A percentile compares a stretch with the other conserved stretches of the same genome.
Conservation (phyloP, 2,329 filamentous ascomycete species). For the Penicillium thymicola region DNA sequence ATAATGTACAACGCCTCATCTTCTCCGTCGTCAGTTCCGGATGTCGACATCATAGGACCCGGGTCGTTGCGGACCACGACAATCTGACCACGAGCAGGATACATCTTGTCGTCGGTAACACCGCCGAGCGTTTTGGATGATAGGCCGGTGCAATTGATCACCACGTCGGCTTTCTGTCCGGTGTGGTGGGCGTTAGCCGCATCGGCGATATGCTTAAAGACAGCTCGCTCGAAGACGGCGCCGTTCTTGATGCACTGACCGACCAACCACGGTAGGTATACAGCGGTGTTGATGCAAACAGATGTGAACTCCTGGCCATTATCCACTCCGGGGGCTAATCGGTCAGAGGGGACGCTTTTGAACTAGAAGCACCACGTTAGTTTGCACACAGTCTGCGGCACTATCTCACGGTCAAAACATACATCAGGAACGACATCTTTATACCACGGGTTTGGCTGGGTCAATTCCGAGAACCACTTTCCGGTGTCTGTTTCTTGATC, state of each 20-base stretch:
- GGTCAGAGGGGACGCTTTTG: slow-evolving; percentile 54
- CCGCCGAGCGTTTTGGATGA: slow-evolving; percentile 73
- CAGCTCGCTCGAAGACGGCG: slow-evolving; percentile 62
- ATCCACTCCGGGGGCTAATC: slow-evolving; percentile 64
- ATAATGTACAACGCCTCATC: slow-evolving; percentile 78
- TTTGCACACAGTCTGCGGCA: background rate
- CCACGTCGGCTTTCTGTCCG: slow-evolving; percentile 58
- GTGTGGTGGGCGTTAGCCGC: slow-evolving; percentile 60
- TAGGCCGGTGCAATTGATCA: slow-evolving; percentile 84
- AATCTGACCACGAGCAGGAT: slow-evolving; percentile 77
- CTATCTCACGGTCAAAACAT: slow-evolving; percentile 19
- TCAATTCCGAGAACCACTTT: slow-evolving; percentile 64
- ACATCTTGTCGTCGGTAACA: slow-evolving; percentile 69
- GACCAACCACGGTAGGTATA: slow-evolving; percentile 84
- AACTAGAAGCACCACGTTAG: slow-evolving; percentile 46
- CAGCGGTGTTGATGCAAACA: slow-evolving; percentile 83
- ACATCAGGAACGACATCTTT: slow-evolving; percentile 67
- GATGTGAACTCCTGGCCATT: slow-evolving; percentile 75
- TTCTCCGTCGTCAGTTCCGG: slow-evolving; percentile 68
- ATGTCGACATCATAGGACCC: slow-evolving; percentile 65
- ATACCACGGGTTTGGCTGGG: slow-evolving; percentile 70
- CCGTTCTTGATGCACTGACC: slow-evolving; percentile 74
- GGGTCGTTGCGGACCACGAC: slow-evolving; percentile 79
- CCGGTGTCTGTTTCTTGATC: slow-evolving; percentile 56
- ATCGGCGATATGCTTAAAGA: slow-evolving; percentile 68